Evolutionary conservation across 805 yeast species (phyloP), one percentile per base, ranked within the genome.

Genomic region (Cyberlindnera misumaiensis): DNA sequence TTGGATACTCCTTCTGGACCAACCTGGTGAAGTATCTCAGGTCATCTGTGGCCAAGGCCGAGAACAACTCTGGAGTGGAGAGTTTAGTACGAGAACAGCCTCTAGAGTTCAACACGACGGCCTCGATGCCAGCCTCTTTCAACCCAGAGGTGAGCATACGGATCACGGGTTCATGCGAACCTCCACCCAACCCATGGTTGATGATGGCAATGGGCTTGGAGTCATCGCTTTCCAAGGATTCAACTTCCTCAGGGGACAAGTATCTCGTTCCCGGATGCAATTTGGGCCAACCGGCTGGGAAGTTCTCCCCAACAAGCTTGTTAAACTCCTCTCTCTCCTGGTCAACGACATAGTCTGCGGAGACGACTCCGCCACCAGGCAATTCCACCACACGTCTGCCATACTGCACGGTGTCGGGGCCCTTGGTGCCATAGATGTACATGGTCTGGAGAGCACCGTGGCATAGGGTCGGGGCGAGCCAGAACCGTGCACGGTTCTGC

Each of bases 391-490:
- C 53, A 49, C 83, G 75, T 50, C 96, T 70, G 2, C 94, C 95
- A 47, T 87, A 89, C 57, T 76, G 76, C 3, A 84, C 73, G 31
- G 63, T 62, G 45, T 80, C 81, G 30, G 64, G 62, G n/a, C 74
- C 64, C 41, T 72, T 71, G 40, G 70, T 69, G 28, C 76, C 73
- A n/a, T 49, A 39, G 33, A 89, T 75, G 52, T 75, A 79, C 55
- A 82, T 53, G 2, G 96, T 87, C 59, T 89, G 96, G 20, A 85
- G 60, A 40, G 81, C 72, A 17, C 96, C 96, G 43, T 77, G 77
- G 57, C 76, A 75, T 22, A 82, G 57, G 3, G 72, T 59, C 7
- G 93, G 93, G 44, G 76, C 72, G 55, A 81, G 63, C 57, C 74
- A 62, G 48, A 80, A 70, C 48, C 67, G 67, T 29, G 76, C 55